Evolutionary conservation across 148 eudicot species (phyloP).

Genomic region (Fagopyrum esculentum): DNA sequence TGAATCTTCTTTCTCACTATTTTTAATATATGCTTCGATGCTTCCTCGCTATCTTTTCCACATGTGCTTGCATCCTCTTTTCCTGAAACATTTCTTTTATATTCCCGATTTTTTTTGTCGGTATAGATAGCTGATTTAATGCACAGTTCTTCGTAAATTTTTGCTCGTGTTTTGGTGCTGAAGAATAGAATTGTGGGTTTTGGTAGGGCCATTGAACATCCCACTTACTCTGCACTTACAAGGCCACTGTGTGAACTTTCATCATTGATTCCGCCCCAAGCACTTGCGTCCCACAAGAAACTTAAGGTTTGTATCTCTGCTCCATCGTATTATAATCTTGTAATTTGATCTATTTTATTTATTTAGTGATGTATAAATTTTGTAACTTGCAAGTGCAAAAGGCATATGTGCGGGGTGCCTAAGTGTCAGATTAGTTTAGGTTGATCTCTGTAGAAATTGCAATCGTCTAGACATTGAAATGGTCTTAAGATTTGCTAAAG

Average conservation of each 20-base stretch:
- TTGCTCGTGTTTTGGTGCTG: neutral
- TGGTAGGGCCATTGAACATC: constrained; percentile 96
- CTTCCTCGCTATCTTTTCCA: neutral
- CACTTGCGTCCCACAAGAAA: constrained; percentile 81
- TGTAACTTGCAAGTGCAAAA: neutral
- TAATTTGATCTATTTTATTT: neutral
- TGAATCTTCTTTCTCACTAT: constrained; percentile 2
- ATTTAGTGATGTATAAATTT: neutral
- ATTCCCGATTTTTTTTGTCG: neutral
- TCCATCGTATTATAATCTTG: neutral
- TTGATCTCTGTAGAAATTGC: neutral
- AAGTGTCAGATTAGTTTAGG: neutral
- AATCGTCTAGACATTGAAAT: neutral
- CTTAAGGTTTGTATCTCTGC: constrained; percentile 52
- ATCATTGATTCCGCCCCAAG: constrained; percentile 82
- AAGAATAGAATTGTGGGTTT: constrained; percentile 10
- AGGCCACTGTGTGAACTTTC: constrained; percentile 97
- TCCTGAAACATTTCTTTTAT: neutral
- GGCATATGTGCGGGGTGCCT: neutral
- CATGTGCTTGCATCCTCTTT: neutral
- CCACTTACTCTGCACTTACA: constrained; percentile 88
- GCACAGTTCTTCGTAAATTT: neutral
- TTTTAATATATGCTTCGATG: neutral
- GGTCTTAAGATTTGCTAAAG: neutral
- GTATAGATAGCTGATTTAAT: neutral